phyloP scores from a whole-genome alignment of 1,284 basidiomycete genomes.

The Chalciporus piperatoides region DNA sequence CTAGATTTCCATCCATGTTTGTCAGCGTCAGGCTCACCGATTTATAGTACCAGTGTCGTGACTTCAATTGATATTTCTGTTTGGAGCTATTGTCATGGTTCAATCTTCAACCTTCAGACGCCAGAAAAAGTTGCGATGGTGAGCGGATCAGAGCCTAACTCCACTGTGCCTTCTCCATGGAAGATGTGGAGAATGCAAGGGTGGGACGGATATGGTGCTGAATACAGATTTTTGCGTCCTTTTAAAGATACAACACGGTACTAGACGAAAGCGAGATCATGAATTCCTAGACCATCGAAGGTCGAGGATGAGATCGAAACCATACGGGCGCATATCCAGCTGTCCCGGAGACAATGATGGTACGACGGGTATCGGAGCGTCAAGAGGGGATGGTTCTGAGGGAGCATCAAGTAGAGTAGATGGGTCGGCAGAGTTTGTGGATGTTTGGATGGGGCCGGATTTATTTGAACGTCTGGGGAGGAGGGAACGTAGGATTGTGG shows the following conservation, averaged over 20 bases:
- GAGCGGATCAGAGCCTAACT: too few relatives aligned
- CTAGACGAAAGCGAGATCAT: slow-evolving; percentile 17
- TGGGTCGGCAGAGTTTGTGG: not conserved
- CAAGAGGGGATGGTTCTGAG: not conserved
- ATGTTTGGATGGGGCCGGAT: not conserved
- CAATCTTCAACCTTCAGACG: too few relatives aligned
- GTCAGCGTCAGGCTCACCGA: not conserved
- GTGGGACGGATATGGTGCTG: slow-evolving; percentile 1
- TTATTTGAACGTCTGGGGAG: slow-evolving; percentile 15
- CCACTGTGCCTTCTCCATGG: not conserved
- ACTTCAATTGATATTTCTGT: not conserved
- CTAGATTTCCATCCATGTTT: not conserved
- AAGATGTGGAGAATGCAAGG: not conserved
- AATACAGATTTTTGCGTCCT: slow-evolving; percentile 16
- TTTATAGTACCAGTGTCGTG: not conserved
- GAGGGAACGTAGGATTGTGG: slow-evolving; percentile 23
- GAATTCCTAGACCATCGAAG: slow-evolving; percentile 55
- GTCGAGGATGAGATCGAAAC: slow-evolving; percentile 66
- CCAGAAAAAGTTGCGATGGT: too few relatives aligned
- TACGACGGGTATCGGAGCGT: slow-evolving; percentile 6
- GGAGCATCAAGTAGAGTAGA: slow-evolving; percentile 5
- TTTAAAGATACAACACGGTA: slow-evolving; percentile 25
- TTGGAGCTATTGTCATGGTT: not conserved
- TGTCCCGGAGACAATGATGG: slow-evolving; percentile 43
- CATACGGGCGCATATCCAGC: slow-evolving; percentile 69